Evolutionary conservation across 2,329 filamentous ascomycete species (phyloP), one percentile per base, ranked within the genome.

Genomic region (Teratosphaeria pseudoeucalypti): DNA sequence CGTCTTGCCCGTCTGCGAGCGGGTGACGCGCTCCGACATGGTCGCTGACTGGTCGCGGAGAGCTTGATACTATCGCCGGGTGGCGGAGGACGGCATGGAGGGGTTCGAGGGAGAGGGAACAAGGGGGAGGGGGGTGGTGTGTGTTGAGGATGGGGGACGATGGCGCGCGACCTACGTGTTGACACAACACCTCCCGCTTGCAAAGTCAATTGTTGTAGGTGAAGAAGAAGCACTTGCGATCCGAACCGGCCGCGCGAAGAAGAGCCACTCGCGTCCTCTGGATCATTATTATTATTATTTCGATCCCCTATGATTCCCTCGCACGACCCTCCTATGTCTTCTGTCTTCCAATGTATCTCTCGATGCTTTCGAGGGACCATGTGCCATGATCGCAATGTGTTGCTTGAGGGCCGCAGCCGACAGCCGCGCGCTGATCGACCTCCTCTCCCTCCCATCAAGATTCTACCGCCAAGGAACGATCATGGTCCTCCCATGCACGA

Each of bases 1-100:
- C 57, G 77, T 79, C 67, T 76, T 78, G 62, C 78, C 78, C 37
- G 77, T 76, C 70, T 77, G 74, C 56, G 75, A 78, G 37, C 78
- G 73, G 59, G 78, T 80, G 60, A 78, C 70, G 43, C 43, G 43
- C 43, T 49, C 43, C 43, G 43, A 49, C 43, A 49, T 49, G n/a
- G 43, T 49, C 19, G n/a, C 43, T 49, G 43, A 10, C n/a, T 19
- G 9, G 43, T 19, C 43, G 43, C 43, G 43, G 19, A 2, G 19
- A 19, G 43, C 5, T 49, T 19, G 43, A 19, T 49, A 11, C 19
- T 49, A 49, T 9, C 19, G 43, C n/a, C 16, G 19, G 43, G 43
- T 4, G n/a, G 43, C 16, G 43, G 43, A 49, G n/a, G 43, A 10
- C 43, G 43, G 43, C 43, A 49, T 49, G 43, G n/a, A 49, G 43